These are phyloP conservation scores for Rachicladosporium sp. DNA, from an alignment of 2,329 filamentous ascomycete species.

Conservation along the genomic window DNA sequence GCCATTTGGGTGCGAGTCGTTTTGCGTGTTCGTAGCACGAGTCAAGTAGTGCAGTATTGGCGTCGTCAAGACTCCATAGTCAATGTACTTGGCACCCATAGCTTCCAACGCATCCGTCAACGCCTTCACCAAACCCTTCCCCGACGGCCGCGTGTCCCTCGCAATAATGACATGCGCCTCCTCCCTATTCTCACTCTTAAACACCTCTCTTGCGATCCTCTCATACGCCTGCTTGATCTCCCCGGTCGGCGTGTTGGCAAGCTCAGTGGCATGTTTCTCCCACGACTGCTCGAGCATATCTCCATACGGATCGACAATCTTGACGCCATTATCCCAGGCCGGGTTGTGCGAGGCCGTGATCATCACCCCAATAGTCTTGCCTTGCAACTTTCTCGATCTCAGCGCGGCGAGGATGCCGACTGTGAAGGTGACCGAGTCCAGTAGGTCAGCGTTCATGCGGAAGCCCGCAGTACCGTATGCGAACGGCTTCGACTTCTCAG, in stretches of 20 bases:
- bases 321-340: constrained; percentile 80
- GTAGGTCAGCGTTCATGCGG: constrained; percentile 62
- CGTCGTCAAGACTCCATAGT: constrained; percentile 87
- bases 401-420: constrained; percentile 82
- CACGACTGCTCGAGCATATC: constrained; percentile 93
- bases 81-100: constrained; percentile 59
- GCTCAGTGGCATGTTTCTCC: constrained; percentile 76
- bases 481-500: constrained; percentile 30
- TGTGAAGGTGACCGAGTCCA: constrained; percentile 85
- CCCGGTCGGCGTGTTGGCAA: constrained; percentile 76
- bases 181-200: too few species aligned
- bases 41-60: constrained; percentile 97
- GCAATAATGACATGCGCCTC: constrained; percentile 77
- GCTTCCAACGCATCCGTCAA: constrained; percentile 70
- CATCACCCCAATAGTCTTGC: constrained; percentile 92
- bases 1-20: constrained; percentile 76
- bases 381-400: constrained; percentile 77
- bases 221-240: constrained; percentile 66
- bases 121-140: constrained; percentile 67
- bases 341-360: constrained; percentile 91
- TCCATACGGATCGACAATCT: constrained; percentile 92
- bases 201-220: constrained; percentile 46
- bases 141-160: constrained; percentile 85
- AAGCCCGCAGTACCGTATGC: constrained; percentile 53
- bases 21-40: constrained; percentile 84